Base-by-base conservation (phyloP, 2,329 filamentous ascomycete species). In the Cladophialophora carrionii region DNA sequence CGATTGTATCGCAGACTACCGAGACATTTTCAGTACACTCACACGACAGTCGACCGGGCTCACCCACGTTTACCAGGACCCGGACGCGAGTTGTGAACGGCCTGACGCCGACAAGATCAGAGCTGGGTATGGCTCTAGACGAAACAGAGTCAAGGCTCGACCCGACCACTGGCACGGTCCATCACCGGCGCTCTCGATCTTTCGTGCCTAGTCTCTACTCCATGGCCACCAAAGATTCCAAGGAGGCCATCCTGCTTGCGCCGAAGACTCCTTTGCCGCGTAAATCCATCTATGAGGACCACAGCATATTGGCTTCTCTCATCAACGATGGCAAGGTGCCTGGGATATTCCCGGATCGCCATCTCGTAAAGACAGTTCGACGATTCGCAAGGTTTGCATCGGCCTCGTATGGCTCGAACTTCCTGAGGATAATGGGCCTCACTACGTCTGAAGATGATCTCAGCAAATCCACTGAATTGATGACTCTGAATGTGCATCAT, bases 351-450 rank as follows among this genome's bases (percentile, higher is more conserved):
- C 80, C 80, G 2, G 73, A 77, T 49, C 76, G 76, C 58, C 79
- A 81, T 69, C 75, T 82, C 60, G 79, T 80, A 34, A 77, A 74
- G 43, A 81, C 80, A 54, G 76, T 82, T 17, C 76, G 79, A 59
- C 76, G 80, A 9, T 82, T 81, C 65, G 79, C 75, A 54, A 76
- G 80, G 14, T 82, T 81, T 69, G 79, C 80, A 6, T 80, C 78
- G 9, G 80, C 79, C 31, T 81, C 79, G 6, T 82, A 82, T 63
- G 80, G 80, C 4, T 74, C 79, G 7, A 79, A 77, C 67, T 80
- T 80, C 34, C 73, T 82, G 8, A 78, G 77, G 34, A 74, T 81
- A n/a, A 81, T 82, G 79, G 80, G 80, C 22, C 74, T 80, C 2
- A 63, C 57, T 17, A 61, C 64, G 1, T 59, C 60, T 12, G 68